Conservation (phyloP, 441 rosid species). For the Erodium texanum region DNA sequence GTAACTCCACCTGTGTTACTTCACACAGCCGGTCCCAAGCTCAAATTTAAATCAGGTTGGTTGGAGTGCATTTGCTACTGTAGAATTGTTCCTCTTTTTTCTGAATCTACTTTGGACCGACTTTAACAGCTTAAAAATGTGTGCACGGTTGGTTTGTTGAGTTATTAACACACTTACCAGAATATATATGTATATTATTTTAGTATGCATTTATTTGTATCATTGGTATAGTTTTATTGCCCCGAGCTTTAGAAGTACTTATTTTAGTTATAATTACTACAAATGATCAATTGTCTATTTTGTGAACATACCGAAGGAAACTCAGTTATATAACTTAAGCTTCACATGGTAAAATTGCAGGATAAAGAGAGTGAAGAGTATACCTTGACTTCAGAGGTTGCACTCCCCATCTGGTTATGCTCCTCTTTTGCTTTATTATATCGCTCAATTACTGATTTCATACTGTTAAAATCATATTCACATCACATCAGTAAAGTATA, state of each 20-base stretch:
- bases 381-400: constrained; percentile 73
- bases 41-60: background rate
- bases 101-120: background rate
- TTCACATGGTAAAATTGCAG: background rate
- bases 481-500: constrained; percentile 16
- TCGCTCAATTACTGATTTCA: constrained; percentile 67
- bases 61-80: background rate
- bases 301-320: background rate
- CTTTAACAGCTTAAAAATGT: too few species aligned
- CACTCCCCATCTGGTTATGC: constrained; percentile 48
- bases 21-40: background rate
- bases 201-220: background rate
- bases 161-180: background rate
- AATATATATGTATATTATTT: background rate
- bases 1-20: background rate
- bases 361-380: background rate
- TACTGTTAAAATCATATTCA: constrained; percentile 40
- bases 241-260: background rate
- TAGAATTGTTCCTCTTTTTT: background rate
- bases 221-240: background rate
- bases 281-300: background rate
- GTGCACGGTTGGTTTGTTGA: background rate
- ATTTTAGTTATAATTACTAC: background rate
- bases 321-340: background rate
- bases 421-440: constrained; percentile 71